Base-by-base conservation (phyloP, 2,329 filamentous ascomycete genomes). In the Epichloe hybrida region DNA sequence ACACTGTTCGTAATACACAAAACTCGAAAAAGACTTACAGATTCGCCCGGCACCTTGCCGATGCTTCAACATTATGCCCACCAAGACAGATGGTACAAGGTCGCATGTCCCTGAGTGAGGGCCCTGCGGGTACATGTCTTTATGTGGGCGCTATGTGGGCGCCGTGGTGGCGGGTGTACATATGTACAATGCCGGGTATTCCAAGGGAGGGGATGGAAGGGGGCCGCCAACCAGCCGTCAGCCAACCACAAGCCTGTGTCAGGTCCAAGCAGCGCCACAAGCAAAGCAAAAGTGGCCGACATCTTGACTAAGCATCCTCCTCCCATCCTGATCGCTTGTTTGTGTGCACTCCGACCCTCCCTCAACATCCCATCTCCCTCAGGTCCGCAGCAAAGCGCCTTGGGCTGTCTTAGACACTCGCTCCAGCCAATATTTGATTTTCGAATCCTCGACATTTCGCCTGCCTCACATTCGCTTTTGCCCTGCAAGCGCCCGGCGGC, bases 221-320 rank as follows among this genome's bases (percentile, higher is more conserved):
- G 43, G 49, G 49, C 43, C 49, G 20, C 46, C 39, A 49, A 15
- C 44, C 17, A 15, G 15, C 17, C 44, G n/a, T 23, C 34, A 51
- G 21, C 50, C 50, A 51, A 51, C 35, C 50, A 17, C 17, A 51
- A 27, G 39, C 40, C 41, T 15, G 31, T 15, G 43, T 38, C 35
- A 12, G 27, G 5, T 20, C 43, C 17, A 17, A 27, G 43, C 38
- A 51, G 34, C 17, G 17, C 37, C 49, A 37, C 15, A 35, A 13
- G 17, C 27, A 27, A 45, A 45, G 15, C n/a, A 20, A 7, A n/a
- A 36, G 15, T 31, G n/a, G 20, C n/a, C 39, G 17, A 21, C 3
- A 23, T 23, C 40, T 20, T 21, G 40, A 42, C 40, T 17, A 13
- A 12, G 20, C 17, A 38, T 8, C 7, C 36, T 11, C 13, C n/a